Conservation (phyloP, 345 rosid species). For the Populus alba region DNA sequence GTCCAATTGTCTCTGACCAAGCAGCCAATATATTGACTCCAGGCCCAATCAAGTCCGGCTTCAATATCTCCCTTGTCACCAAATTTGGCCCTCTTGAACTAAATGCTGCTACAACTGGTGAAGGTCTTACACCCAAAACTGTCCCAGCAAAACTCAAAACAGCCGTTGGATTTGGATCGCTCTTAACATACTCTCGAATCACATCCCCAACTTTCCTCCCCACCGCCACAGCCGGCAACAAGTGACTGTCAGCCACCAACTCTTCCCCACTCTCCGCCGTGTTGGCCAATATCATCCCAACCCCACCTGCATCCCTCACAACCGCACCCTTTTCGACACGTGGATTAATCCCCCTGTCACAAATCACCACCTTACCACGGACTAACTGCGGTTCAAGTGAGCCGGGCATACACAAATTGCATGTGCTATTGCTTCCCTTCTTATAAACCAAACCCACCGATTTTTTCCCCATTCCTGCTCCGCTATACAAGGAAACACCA, state of each 20-base stretch:
- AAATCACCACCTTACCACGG: conserved; percentile 70
- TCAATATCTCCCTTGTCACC: conserved; percentile 70
- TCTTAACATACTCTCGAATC: conserved; percentile 48
- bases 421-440: conserved; percentile 37
- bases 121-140: conserved; percentile 52
- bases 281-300: conserved; percentile 84
- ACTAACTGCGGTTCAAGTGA: conserved; percentile 57
- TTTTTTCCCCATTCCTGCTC: conserved; percentile 53
- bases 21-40: conserved; percentile 85
- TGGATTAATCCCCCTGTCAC: conserved; percentile 72
- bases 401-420: conserved; percentile 66
- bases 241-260: conserved; percentile 77
- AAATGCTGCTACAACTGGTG: conserved; percentile 92
- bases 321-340: conserved; percentile 82
- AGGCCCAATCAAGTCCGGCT: conserved; percentile 89
- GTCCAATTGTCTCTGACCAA: conserved; percentile 74
- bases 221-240: conserved; percentile 69
- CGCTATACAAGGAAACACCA: conserved; percentile 80
- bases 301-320: conserved; percentile 75
- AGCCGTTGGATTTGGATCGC: conserved; percentile 50
- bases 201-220: conserved; percentile 61
- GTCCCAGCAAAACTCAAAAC: conserved; percentile 63
- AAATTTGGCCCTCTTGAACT: conserved; percentile 83
- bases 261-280: conserved; percentile 63
- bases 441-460: conserved; percentile 53